Base-by-base conservation (phyloP, 2,329 filamentous ascomycete genomes). In the Talaromyces sp. region DNA sequence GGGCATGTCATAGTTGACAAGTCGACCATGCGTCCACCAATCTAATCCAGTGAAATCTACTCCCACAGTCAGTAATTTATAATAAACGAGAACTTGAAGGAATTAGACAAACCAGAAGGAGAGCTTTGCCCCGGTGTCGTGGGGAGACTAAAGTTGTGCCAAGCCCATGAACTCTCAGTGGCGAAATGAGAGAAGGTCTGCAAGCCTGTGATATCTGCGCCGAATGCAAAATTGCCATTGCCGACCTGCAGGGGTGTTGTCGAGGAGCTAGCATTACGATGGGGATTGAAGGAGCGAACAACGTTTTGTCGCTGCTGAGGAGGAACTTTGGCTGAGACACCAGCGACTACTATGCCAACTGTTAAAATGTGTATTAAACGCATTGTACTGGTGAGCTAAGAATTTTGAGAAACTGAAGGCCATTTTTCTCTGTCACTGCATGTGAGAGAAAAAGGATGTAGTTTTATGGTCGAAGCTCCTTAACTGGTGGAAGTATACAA, bases 201-300 rank as follows among this genome's bases (percentile, higher is more conserved):
- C 3, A 79, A 62, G 1, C 76, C 77, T 0, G 77, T 79, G 24
- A 79, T 64, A 51, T 50, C 48, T 6, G 68, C 70, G 7, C 76
- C 76, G 49, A 79, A 79, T 11, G 77, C 77, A 43, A 79, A 78
- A 44, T 78, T 71, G 7, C 77, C 77, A 54, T 80, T 80, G 13
- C 77, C 77, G 2, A 79, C 70, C 60, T 79, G 77, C 11, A 85
- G 67, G 0, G 82, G 82, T 9, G 82, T 84, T 17, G 76, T 77
- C 14, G 68, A 60, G 3, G 80, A 79, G 52, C 75, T 80, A 36
- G 70, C 72, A 66, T 75, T 80, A 16, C 80, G 77, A 41, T 63
- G 70, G 30, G 80, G 75, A 51, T 80, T 82, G 65, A 79, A 81
- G 8, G 48, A 37, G 19, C 48, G 44, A 40, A 65, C 52, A 9